These are phyloP conservation scores for Suillus clintonianus DNA, from an alignment of 768 basidiomycete species.

Conservation along the genomic window DNA sequence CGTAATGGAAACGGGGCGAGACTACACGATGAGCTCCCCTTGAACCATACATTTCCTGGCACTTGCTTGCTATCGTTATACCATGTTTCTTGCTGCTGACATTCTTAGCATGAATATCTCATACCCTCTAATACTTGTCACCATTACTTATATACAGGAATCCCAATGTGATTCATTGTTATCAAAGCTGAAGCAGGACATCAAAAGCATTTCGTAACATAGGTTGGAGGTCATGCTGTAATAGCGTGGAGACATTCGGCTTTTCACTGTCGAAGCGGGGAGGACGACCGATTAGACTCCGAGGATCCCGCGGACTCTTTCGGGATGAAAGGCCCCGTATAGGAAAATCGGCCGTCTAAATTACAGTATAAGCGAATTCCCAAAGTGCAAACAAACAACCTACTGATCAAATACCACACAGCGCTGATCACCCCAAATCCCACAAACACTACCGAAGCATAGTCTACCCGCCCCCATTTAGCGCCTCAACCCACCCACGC, in stretches of 20 bases:
- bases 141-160: neutral
- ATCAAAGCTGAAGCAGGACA: neutral
- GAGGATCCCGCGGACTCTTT: conserved; percentile 8
- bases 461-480: conserved; percentile 44
- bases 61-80: conserved; percentile 8
- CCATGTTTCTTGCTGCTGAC: conserved; percentile 6
- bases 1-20: conserved; percentile 34
- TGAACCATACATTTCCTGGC: neutral
- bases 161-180: neutral
- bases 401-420: conserved; percentile 61
- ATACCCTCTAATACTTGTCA: conserved; percentile 13
- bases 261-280: neutral
- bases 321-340: conserved; percentile 44
- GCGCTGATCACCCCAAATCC: conserved; percentile 60
- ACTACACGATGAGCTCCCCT: neutral
- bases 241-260: neutral
- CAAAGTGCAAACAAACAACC: conserved; percentile 21
- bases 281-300: neutral
- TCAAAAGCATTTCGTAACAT: neutral
- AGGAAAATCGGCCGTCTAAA: conserved; percentile 45
- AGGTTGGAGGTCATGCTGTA: neutral
- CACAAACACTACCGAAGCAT: conserved; percentile 67
- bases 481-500: neutral
- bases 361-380: neutral
- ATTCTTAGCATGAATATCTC: conserved; percentile 9